Evolutionary conservation across 352 stramenopile species (phyloP).

Genomic region (Phytophthora multivora): DNA sequence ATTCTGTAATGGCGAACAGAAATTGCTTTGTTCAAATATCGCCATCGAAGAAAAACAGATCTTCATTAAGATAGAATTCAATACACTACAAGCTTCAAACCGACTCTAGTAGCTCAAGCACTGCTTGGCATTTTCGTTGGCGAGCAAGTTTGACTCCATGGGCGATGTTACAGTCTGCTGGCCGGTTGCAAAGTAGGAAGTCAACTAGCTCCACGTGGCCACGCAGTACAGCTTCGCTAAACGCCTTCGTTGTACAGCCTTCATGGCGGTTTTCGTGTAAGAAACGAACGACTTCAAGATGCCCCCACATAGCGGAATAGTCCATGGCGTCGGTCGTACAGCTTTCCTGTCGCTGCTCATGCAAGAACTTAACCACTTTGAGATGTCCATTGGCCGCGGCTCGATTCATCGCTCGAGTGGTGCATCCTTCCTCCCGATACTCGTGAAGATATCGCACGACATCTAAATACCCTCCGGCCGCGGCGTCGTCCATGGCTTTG

Average conservation of each 20-base stretch:
- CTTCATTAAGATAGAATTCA: too few species aligned
- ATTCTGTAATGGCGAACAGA: too few species aligned
- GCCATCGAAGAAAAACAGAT: too few species aligned
- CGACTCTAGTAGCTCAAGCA: constrained; percentile 24
- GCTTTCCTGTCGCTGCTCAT: constrained; percentile 32
- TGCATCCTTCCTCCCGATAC: constrained; percentile 35
- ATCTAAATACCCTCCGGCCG: constrained; percentile 25
- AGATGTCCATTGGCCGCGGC: constrained; percentile 37
- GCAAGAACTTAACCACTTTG: constrained; percentile 33
- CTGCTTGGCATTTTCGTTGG: constrained; percentile 39
- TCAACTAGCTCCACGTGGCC: constrained; percentile 48
- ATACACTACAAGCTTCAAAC: too few species aligned
- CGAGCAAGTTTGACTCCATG: constrained; percentile 52
- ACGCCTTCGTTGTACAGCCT: constrained; percentile 54
- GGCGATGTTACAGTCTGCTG: constrained; percentile 37
- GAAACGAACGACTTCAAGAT: constrained; percentile 51
- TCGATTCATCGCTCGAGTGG: constrained; percentile 32
- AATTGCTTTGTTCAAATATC: too few species aligned
- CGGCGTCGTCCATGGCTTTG: constrained; percentile 39
- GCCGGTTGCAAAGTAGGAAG: constrained; percentile 44
- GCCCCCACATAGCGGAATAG: constrained; percentile 46
- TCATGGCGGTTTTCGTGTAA: constrained; percentile 59
- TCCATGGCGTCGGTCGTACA: constrained; percentile 68
- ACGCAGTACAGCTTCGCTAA: constrained; percentile 49
- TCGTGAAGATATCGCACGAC: constrained; percentile 38